These are phyloP conservation scores for Murraya koenigii DNA, from an alignment of 345 rosid genomes.

Conservation along the genomic window DNA sequence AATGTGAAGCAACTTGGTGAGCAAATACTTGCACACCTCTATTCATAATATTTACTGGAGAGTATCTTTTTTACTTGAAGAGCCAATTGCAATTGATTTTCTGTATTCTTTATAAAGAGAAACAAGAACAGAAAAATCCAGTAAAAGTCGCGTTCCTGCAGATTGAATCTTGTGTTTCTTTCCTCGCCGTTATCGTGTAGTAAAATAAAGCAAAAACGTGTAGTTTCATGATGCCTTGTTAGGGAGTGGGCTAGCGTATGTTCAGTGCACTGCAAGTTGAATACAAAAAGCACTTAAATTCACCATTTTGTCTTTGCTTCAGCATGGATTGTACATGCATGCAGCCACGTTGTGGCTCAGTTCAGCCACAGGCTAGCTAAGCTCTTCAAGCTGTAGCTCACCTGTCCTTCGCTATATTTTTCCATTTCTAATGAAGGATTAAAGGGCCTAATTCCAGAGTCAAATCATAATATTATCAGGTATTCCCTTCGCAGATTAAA, in stretches of 20 bases:
- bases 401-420: neutral
- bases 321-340: conserved; percentile 1
- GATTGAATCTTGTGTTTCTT: neutral
- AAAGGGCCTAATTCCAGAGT: neutral
- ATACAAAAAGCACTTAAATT: conserved; percentile 29
- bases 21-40: neutral
- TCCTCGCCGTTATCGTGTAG: neutral
- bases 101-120: neutral
- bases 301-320: conserved; percentile 25
- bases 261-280: conserved; percentile 24
- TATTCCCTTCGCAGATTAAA: neutral
- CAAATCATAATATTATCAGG: neutral
- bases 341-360: conserved; percentile 26
- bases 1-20: conserved; percentile 2
- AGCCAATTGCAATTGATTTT: neutral
- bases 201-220: neutral
- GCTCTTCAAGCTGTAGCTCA: neutral
- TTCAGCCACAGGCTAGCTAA: conserved; percentile 9
- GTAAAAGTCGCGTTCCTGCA: neutral
- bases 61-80: neutral
- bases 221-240: neutral
- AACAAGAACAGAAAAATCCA: neutral
- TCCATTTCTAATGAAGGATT: neutral
- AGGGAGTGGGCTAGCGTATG: neutral
- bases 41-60: neutral